A percentile compares a stretch with the other conserved stretches of the same genome.
These are phyloP conservation scores for Corymbia citriodora DNA, from an alignment of 441 rosid genomes.

Conservation along the genomic window DNA sequence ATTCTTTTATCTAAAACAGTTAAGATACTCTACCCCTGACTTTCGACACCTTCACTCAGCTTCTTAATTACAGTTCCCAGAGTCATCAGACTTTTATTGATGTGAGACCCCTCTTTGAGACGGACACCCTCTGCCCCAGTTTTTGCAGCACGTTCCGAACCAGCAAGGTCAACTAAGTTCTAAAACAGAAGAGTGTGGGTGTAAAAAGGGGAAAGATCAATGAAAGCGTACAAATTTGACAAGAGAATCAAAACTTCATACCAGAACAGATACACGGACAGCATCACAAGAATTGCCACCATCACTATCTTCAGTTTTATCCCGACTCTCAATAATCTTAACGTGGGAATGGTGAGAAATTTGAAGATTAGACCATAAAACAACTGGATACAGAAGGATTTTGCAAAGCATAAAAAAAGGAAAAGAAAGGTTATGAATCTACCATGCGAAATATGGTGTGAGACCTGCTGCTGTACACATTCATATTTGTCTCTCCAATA, in stretches of 20 bases:
- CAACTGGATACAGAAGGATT: not conserved
- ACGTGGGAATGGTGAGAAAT: not conserved
- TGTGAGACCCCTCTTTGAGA: slow-evolving; percentile 95
- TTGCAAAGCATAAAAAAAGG: not conserved
- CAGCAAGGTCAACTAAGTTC: slow-evolving; percentile 99
- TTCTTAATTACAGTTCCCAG: slow-evolving; percentile 96
- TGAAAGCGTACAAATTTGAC: not conserved
- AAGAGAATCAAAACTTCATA: slow-evolving; percentile 19
- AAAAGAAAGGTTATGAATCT: slow-evolving; percentile 5
- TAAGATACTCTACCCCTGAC: slow-evolving; percentile 66
- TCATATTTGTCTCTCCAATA: slow-evolving; percentile 97
- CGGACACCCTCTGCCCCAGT: slow-evolving; percentile 99
- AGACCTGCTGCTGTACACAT: slow-evolving; percentile 83
- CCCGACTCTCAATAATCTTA: slow-evolving; percentile 96
- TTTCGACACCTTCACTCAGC: slow-evolving; percentile 94
- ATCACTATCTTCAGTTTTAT: slow-evolving; percentile 58
- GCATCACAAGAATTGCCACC: slow-evolving; percentile 73
- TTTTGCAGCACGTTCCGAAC: slow-evolving; percentile 98
- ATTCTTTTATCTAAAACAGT: not conserved
- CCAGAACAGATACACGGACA: slow-evolving; percentile 97
- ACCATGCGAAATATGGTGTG: slow-evolving; percentile 99
- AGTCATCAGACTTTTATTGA: slow-evolving; percentile 94
- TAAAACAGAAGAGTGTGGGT: slow-evolving; percentile 9
- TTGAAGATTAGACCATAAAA: slow-evolving; percentile 10
- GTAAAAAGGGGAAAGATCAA: not conserved